A percentile compares a stretch with the other conserved stretches of the same genome.
phyloP scores from a whole-genome alignment of 2,329 filamentous ascomycete genomes.

The Neofusicoccum cordaticola region DNA sequence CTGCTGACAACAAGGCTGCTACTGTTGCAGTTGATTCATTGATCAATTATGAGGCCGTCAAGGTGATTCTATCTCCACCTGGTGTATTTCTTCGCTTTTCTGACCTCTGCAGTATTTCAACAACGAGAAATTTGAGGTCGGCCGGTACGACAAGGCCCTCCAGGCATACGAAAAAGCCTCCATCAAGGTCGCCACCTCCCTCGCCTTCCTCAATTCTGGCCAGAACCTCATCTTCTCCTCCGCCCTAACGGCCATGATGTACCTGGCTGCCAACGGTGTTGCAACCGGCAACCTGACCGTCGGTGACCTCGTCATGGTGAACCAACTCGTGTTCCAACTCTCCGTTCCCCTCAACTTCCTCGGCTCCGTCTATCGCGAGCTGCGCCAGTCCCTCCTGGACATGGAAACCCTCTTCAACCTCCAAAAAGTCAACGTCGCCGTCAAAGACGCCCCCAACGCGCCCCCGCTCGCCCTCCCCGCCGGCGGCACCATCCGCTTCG shows the following conservation, averaged over 20 bases:
- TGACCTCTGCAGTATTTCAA: conserved; percentile 70
- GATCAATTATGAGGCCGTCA: conserved; percentile 98
- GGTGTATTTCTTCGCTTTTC: neutral
- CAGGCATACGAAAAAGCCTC: conserved; percentile 86
- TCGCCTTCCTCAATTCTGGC: conserved; percentile 88
- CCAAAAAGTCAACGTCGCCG: conserved; percentile 89
- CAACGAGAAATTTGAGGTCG: conserved; percentile 93
- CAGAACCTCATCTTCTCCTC: conserved; percentile 97
- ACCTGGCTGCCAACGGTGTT: conserved; percentile 86
- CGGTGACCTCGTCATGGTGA: conserved; percentile 96
- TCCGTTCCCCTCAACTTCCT: conserved; percentile 96
- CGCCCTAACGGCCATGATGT: conserved; percentile 97
- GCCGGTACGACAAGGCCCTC: conserved; percentile 83
- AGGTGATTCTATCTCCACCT: conserved; percentile 42
- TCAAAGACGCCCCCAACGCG: conserved; percentile 74
- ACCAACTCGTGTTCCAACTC: conserved; percentile 96
- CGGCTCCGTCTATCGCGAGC: conserved; percentile 94
- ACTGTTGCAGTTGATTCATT: conserved; percentile 94
- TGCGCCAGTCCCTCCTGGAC: conserved; percentile 89
- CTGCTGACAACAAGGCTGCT: conserved; percentile 91
- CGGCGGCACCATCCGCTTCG: conserved; percentile 88
- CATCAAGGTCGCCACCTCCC: conserved; percentile 93
- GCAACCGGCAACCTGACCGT: conserved; percentile 79
- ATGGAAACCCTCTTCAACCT: conserved; percentile 99
- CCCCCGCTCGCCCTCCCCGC: conserved; percentile 66